These are phyloP conservation scores for Rhodotorula mucilaginosa DNA, from an alignment of 1,284 basidiomycete genomes.

Conservation along the genomic window DNA sequence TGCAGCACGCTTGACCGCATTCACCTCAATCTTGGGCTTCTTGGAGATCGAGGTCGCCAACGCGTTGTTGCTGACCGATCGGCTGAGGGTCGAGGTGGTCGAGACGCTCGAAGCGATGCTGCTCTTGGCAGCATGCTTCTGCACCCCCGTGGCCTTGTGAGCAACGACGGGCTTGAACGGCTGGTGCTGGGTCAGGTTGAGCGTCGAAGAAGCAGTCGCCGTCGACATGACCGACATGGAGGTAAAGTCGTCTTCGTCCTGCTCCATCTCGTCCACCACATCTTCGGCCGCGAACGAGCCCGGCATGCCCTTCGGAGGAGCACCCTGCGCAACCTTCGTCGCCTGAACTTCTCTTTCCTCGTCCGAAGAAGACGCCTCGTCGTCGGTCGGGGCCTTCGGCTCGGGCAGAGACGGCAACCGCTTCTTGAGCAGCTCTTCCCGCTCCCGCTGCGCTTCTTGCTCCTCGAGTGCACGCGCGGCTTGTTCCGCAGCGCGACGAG, in stretches of 20 bases:
- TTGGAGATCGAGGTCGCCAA: constrained; percentile 47
- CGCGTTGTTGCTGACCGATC: constrained; percentile 14
- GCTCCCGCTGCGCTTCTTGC: constrained; percentile 21
- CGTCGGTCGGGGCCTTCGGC: constrained; percentile 9
- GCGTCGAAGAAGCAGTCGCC: constrained; percentile 12
- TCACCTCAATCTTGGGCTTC: constrained; percentile 56
- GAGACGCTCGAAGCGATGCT: constrained; percentile 34
- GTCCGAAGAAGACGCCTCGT: constrained; percentile 15
- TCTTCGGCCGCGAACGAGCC: constrained; percentile 8
- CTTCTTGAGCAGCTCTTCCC: constrained; percentile 8
- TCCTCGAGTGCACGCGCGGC: constrained; percentile 24
- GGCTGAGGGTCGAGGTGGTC: constrained; percentile 21
- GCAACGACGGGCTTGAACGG: constrained; percentile 21
- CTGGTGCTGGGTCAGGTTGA: constrained; percentile 14
- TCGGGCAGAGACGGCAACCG: constrained; percentile 19
- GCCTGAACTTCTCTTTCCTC: constrained; percentile 1
- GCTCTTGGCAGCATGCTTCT: constrained; percentile 17
- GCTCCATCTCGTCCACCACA: constrained; percentile 9
- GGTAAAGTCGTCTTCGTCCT: constrained; percentile 24
- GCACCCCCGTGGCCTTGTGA: neutral
- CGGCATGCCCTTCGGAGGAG: neutral
- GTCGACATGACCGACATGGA: constrained; percentile 16
- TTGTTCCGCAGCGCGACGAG: constrained; percentile 13
- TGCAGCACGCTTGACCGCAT: constrained; percentile 76
- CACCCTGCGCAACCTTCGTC: neutral